Evolutionary conservation across 1,284 basidiomycete genomes (phyloP), one percentile per base, ranked within the genome.

Genomic region (Cryptococcus sp.): DNA sequence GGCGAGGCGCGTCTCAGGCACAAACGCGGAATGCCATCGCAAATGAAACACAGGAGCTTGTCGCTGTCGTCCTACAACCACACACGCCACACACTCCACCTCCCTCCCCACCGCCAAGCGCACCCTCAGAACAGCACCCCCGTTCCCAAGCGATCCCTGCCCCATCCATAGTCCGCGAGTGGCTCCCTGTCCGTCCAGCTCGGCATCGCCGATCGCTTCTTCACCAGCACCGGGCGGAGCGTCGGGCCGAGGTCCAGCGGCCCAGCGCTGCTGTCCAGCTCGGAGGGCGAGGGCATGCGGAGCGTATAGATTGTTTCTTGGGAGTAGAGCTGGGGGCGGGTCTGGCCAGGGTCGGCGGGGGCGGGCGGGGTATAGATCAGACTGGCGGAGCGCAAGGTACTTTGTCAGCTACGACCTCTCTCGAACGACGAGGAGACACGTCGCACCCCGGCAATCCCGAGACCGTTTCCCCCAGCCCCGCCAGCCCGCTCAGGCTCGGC

Each of bases 231-330:
- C 2, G 59, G 59, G 16, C 50, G 52, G 11, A 54, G 36, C 8
- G 59, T 60, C 8, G 52, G 55, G 20, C 52, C 59, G 36, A 60
- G 28, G n/a, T 49, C 48, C 16, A 50, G 36, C 28, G 38, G 24
- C 23, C 40, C 47, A 16, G 35, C 44, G 39, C n/a, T 16, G 4
- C 23, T 49, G 16, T 44, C 21, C 13, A 1, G 3, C n/a, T 36
- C 4, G 20, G 24, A 8, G 5, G 18, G 23, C 39, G 40, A 35
- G n/a, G 55, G 55, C 16, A 55, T 24, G 4, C 52, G 54, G 9
- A 60, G 37, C n/a, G 55, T 60, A n/a, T 60, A 60, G 3, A 60
- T 21, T 5, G 59, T 60, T 28, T 60, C 59, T 49, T 60, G 55
- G 37, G 52, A 37, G 24, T 57, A 60, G 8, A 57, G 46, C 20